These are phyloP conservation scores for Lanmaoa rubissima DNA, from an alignment of 768 basidiomycete species.

Conservation along the genomic window DNA sequence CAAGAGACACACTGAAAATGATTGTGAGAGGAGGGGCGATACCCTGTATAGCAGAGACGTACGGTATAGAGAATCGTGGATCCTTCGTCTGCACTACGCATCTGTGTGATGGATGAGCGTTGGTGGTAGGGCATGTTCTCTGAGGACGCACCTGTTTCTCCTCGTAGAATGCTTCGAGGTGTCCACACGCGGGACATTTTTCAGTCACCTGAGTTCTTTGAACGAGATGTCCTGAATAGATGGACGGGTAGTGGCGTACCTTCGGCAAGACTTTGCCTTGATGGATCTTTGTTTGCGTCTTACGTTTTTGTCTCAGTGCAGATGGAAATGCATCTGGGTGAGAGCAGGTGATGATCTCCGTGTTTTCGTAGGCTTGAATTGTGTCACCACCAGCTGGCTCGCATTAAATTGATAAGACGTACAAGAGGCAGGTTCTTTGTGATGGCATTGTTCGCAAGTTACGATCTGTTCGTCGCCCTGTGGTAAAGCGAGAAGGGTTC, in stretches of 20 bases:
- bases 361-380: slow-evolving; percentile 82
- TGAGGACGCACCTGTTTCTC: slow-evolving; percentile 68
- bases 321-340: slow-evolving; percentile 96
- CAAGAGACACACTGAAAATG: slow-evolving; percentile 63
- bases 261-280: slow-evolving; percentile 65
- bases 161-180: slow-evolving; percentile 83
- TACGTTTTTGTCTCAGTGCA: slow-evolving; percentile 77
- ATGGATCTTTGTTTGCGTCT: slow-evolving; percentile 83
- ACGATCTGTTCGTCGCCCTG: slow-evolving; percentile 71
- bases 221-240: background rate
- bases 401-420: slow-evolving; percentile 33
- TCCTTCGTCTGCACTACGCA: slow-evolving; percentile 92
- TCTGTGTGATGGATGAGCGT: slow-evolving; percentile 36
- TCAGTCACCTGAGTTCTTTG: slow-evolving; percentile 65
- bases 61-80: slow-evolving; percentile 95
- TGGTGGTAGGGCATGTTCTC: background rate
- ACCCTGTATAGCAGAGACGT: slow-evolving; percentile 31
- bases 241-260: slow-evolving; percentile 41
- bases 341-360: slow-evolving; percentile 84
- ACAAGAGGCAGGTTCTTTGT: slow-evolving; percentile 88
- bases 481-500: slow-evolving; percentile 84
- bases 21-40: slow-evolving; percentile 5
- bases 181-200: slow-evolving; percentile 84
- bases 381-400: background rate
- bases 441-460: slow-evolving; percentile 84